Conservation (phyloP, 257 asterid species). For the Solanum stenotomum region DNA sequence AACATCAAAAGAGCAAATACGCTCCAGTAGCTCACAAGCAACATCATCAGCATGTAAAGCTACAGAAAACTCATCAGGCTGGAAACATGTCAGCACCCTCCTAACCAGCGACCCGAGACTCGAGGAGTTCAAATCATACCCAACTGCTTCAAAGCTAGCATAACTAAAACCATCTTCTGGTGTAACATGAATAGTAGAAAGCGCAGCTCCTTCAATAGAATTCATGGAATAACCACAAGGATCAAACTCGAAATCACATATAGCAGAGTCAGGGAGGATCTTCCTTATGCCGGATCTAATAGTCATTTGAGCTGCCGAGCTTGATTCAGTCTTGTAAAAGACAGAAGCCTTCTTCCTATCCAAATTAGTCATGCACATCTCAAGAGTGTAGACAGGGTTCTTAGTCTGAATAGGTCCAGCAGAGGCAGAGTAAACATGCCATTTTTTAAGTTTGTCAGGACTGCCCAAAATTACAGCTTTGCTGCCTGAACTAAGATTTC, state of each 20-base stretch:
- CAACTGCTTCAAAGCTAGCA: conserved; percentile 34
- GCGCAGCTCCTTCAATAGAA: conserved; percentile 21
- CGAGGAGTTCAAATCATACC: conserved; percentile 17
- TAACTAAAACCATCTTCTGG: conserved; percentile 36
- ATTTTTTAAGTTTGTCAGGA: conserved; percentile 11
- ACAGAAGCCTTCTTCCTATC: conserved; percentile 20
- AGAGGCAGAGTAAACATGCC: conserved; percentile 30
- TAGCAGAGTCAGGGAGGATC: conserved; percentile 22
- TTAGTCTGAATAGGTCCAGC: conserved; percentile 1
- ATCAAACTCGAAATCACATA: conserved; percentile 31
- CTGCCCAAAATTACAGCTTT: conserved; percentile 19
- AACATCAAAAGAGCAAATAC: neutral
- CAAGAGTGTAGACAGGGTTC: conserved; percentile 21
- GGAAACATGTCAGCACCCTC: conserved; percentile 20
- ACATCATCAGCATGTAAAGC: conserved; percentile 19
- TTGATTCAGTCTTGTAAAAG: conserved; percentile 20
- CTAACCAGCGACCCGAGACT: conserved; percentile 3
- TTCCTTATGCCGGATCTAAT: conserved; percentile 17
- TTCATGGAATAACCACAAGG: conserved; percentile 41
- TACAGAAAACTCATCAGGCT: conserved; percentile 18
- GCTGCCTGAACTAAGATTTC: conserved; percentile 15
- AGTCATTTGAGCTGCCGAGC: conserved; percentile 23
- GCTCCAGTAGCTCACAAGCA: neutral
- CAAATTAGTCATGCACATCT: conserved; percentile 36
- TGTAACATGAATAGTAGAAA: conserved; percentile 30